Conservation (phyloP, 257 asterid species). For the Leptodermis oblonga region DNA sequence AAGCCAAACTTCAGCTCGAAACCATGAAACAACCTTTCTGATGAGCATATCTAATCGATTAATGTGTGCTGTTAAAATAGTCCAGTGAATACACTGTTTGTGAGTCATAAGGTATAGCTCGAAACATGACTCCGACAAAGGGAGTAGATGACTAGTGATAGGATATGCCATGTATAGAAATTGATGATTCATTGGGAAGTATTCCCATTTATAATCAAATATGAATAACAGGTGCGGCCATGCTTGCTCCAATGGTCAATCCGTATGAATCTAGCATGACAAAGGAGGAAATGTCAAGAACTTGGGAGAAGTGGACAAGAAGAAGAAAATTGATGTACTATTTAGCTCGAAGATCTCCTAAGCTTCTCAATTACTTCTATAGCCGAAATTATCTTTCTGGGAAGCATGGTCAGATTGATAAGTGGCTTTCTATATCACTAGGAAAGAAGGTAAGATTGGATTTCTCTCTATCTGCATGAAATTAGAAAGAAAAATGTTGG, state of each 20-base stretch:
- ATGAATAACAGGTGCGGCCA: conserved; percentile 55
- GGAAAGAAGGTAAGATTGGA: conserved; percentile 48
- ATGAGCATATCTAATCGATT: not conserved
- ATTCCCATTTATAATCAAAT: conserved; percentile 6
- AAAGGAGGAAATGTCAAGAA: conserved; percentile 56
- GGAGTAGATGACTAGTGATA: not conserved
- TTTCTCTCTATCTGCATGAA: not conserved
- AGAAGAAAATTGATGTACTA: conserved; percentile 47
- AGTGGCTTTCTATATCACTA: conserved; percentile 61
- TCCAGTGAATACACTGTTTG: not conserved
- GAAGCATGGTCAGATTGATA: conserved; percentile 63
- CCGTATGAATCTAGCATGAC: conserved; percentile 80
- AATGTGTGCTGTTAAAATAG: too few species aligned
- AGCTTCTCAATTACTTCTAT: conserved; percentile 56
- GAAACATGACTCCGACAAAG: too few species aligned
- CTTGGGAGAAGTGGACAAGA: conserved; percentile 69
- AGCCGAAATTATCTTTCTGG: conserved; percentile 68
- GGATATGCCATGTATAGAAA: not conserved
- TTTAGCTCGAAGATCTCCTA: conserved; percentile 71
- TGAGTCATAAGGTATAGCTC: too few species aligned
- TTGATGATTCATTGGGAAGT: not conserved
- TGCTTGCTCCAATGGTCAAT: conserved; percentile 76
- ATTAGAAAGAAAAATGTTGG: not conserved
- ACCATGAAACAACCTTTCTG: not conserved
- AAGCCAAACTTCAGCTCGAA: not conserved